phyloP scores from a whole-genome alignment of 768 basidiomycete species.

The Coprinopsis sp. region DNA sequence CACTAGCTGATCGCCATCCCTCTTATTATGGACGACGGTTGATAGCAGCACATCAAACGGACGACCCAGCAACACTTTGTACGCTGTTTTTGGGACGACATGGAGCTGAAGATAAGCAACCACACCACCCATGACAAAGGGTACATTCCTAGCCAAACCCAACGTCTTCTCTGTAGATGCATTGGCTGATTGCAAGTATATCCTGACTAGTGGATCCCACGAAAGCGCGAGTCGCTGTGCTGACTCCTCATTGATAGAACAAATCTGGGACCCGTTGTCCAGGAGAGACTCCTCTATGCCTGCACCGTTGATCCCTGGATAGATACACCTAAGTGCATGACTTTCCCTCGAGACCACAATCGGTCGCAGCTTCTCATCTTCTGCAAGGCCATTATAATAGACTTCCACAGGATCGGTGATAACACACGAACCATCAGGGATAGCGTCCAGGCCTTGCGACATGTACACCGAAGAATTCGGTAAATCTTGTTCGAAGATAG shows the following conservation, averaged over 20 bases:
- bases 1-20: constrained; percentile 17
- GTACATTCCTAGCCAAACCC: constrained; percentile 24
- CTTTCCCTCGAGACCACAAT: constrained; percentile 8
- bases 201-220: constrained; percentile 14
- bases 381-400: background rate
- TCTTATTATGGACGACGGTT: constrained; percentile 14
- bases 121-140: constrained; percentile 19
- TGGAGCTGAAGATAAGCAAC: constrained; percentile 25
- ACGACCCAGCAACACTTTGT: constrained; percentile 24
- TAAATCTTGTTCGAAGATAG: too few relatives aligned
- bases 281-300: constrained; percentile 16
- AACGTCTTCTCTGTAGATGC: constrained; percentile 15
- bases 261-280: constrained; percentile 25
- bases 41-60: constrained; percentile 25
- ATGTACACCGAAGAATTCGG: background rate
- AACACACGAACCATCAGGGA: constrained; percentile 3
- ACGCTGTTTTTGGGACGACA: constrained; percentile 20
- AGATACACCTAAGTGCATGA: constrained; percentile 4
- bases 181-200: constrained; percentile 26
- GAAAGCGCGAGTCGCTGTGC: constrained; percentile 17
- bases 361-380: background rate
- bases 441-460: background rate
- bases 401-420: constrained; percentile 4
- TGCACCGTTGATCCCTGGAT: constrained; percentile 13
- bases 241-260: constrained; percentile 15